Percentiles rank a stretch among this genome's conserved stretches.
phyloP scores from a whole-genome alignment of 148 eudicot species.

The Rhododendron williamsianum region DNA sequence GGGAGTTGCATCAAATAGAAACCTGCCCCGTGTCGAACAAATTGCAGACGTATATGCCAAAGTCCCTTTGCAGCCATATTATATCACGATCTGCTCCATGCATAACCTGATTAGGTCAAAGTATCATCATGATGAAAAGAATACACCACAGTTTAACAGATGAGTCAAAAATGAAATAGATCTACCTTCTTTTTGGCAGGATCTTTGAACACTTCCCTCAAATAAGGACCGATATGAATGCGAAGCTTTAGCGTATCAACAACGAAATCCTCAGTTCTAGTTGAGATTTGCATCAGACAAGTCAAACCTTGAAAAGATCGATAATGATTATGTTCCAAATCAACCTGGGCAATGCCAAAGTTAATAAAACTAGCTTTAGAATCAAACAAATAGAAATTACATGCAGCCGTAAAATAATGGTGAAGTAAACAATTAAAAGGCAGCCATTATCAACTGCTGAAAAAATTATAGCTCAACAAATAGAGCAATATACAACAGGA shows the following conservation, averaged over 20 bases:
- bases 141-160: constrained; percentile 3
- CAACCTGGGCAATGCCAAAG: constrained; percentile 51
- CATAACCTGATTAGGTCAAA: constrained; percentile 52
- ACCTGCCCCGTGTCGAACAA: constrained; percentile 90
- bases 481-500: background rate
- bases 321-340: constrained; percentile 93
- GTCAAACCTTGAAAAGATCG: constrained; percentile 94
- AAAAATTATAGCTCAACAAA: background rate
- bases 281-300: constrained; percentile 98
- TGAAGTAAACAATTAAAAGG: background rate
- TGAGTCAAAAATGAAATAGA: background rate
- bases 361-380: background rate
- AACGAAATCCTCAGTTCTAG: constrained; percentile 89
- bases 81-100: constrained; percentile 99
- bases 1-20: constrained; percentile 9
- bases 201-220: constrained; percentile 87
- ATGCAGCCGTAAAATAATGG: background rate
- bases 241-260: constrained; percentile 89
- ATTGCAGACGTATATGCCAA: constrained; percentile 92
- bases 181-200: constrained; percentile 74
- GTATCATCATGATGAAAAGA: constrained; percentile 5
- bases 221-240: constrained; percentile 79
- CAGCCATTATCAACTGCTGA: background rate
- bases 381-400: background rate
- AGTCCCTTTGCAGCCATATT: constrained; percentile 93